Conservation (phyloP, 148 eudicot species). For the Rhododendron williamsianum region DNA sequence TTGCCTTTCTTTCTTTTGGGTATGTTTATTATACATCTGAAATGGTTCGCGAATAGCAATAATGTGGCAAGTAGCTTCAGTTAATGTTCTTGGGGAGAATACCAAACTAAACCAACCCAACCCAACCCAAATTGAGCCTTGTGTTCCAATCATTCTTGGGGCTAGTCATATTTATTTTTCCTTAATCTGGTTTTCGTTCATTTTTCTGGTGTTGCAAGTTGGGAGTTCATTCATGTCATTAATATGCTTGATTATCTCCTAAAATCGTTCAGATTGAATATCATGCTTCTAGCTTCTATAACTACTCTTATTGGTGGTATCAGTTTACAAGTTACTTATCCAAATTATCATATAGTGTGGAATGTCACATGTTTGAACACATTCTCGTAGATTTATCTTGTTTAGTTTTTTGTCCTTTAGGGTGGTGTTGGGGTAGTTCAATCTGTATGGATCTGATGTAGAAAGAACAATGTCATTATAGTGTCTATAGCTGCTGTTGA, state of each 20-base stretch:
- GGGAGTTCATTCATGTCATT: background rate
- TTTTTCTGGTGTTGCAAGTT: background rate
- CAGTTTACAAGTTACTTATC: background rate
- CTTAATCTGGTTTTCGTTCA: background rate
- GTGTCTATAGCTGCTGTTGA: background rate
- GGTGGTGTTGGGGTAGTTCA: background rate
- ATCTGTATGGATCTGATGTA: background rate
- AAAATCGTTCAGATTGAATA: background rate
- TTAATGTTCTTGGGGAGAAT: background rate
- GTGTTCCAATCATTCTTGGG: background rate
- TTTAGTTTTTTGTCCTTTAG: background rate
- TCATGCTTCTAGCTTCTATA: background rate
- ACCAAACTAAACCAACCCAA: no score
- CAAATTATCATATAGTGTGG: background rate
- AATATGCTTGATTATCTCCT: background rate
- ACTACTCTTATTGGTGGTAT: background rate
- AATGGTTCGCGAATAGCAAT: background rate
- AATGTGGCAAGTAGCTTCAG: background rate
- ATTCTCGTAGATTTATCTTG: background rate
- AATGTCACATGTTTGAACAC: background rate
- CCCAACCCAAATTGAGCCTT: background rate
- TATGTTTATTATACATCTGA: background rate
- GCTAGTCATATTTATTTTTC: background rate
- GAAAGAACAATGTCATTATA: background rate
- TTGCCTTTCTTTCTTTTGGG: background rate